Percentiles rank a stretch among this genome's conserved stretches.
Evolutionary conservation across 2,329 filamentous ascomycete species (phyloP).

Genomic region (Periconia sp.): DNA sequence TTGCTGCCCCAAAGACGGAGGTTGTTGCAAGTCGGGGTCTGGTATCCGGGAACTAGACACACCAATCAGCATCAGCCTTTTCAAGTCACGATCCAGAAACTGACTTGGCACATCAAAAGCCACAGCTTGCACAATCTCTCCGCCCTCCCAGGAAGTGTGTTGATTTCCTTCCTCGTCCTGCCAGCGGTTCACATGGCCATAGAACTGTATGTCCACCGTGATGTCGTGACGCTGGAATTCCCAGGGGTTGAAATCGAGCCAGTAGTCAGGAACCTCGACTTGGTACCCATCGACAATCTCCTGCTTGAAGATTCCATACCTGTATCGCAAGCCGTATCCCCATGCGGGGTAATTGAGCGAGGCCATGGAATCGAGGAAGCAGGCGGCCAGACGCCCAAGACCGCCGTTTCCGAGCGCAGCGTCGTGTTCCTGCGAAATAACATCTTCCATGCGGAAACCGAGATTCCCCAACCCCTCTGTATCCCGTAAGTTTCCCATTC

Average conservation of each 20-base stretch:
- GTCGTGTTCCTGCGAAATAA: constrained; percentile 93
- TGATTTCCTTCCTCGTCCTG: constrained; percentile 74
- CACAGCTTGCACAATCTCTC: constrained; percentile 87
- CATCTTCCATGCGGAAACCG: constrained; percentile 95
- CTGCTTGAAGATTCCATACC: constrained; percentile 97
- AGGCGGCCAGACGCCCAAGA: constrained; percentile 89
- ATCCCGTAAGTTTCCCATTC: constrained; percentile 14
- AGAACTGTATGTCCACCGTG: constrained; percentile 96
- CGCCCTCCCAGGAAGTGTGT: constrained; percentile 80
- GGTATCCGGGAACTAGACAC: constrained; percentile 80
- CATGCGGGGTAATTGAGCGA: constrained; percentile 94
- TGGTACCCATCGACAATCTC: constrained; percentile 98
- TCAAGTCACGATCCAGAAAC: not conserved
- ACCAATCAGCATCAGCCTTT: constrained; percentile 11
- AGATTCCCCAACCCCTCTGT: constrained; percentile 82
- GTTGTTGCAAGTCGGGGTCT: constrained; percentile 91
- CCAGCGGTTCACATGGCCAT: constrained; percentile 76
- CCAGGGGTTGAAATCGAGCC: constrained; percentile 99
- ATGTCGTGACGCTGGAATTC: constrained; percentile 96
- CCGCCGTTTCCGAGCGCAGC: constrained; percentile 95
- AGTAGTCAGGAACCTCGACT: constrained; percentile 97
- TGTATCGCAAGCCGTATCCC: constrained; percentile 94
- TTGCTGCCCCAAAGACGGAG: constrained; percentile 97
- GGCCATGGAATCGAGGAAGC: constrained; percentile 94
- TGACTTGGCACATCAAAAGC: constrained; percentile 77